Evolutionary conservation across 1,284 basidiomycete species (phyloP).

Genomic region (Athelia psychrophila): DNA sequence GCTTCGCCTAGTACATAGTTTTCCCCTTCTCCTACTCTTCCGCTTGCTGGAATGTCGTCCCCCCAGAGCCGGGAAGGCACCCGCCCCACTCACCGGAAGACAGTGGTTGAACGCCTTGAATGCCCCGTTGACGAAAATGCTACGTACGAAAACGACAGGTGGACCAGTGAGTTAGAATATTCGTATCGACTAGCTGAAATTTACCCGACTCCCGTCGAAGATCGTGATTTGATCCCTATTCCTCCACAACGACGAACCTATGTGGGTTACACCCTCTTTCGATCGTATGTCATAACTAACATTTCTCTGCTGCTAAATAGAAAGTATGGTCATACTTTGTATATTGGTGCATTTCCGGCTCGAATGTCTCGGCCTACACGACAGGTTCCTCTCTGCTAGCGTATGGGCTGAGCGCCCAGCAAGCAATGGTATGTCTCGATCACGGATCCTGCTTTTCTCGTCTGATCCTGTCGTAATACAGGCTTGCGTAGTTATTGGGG

Average conservation of each 20-base stretch:
- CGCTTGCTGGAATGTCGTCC: too few relatives aligned
- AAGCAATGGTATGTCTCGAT: slow-evolving; percentile 3
- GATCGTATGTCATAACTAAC: too few relatives aligned
- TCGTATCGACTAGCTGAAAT: not conserved
- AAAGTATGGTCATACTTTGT: slow-evolving; percentile 1
- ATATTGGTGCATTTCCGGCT: slow-evolving; percentile 1
- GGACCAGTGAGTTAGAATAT: not conserved
- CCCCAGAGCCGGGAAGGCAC: too few relatives aligned
- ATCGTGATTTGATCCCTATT: slow-evolving; percentile 6
- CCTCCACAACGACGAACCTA: slow-evolving; percentile 3
- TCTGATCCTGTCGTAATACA: not conserved
- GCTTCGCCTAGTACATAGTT: too few relatives aligned
- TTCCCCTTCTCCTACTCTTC: too few relatives aligned
- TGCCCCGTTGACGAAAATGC: not conserved
- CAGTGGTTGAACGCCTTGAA: not conserved
- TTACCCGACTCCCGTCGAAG: not conserved
- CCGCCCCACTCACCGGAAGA: not conserved
- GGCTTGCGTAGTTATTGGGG: not conserved
- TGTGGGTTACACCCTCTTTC: not conserved
- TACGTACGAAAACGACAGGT: not conserved
- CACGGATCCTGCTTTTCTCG: not conserved
- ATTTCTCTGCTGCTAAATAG: too few relatives aligned
- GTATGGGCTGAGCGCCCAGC: slow-evolving; percentile 4
- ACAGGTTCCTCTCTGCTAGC: not conserved
- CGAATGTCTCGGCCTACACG: not conserved